Evolutionary conservation across 495 filamentous ascomycete species (phyloP), one percentile per base, ranked within the genome.

Genomic region (Penicillium bovifimosum): DNA sequence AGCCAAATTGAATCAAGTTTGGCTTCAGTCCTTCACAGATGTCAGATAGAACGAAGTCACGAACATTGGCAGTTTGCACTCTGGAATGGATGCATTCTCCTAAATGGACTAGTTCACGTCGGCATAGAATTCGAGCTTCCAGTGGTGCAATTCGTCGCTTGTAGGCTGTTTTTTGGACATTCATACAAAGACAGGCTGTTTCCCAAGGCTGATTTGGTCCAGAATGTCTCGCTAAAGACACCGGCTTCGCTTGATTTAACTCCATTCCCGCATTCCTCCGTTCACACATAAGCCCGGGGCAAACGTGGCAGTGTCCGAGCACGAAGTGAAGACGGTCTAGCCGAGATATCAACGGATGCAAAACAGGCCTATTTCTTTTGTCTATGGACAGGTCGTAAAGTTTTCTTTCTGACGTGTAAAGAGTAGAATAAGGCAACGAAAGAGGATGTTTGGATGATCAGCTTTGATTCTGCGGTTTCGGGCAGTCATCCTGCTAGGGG

Each of bases 281-380:
- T 36, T 34, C 27, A 40, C 18, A 45, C 26, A 29, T 46, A 46
- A 39, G 16, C 26, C 35, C 46, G 20, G 31, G 50, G 39, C 32
- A 39, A 57, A 57, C 55, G 55, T 58, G 54, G 54, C 47, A 51
- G 41, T 40, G 54, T 51, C 47, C 16, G 52, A 40, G 52, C 43
- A 14, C 38, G n/a, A 24, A 24, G 36, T 32, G 17, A 41, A 34
- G 27, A 14, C 18, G 20, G 14, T 41, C 38, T 41, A 18, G 13
- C 14, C 35, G n/a, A 31, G 28, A 20, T 5, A 35, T n/a, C 6
- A 47, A 31, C 17, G 10, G 42, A 3, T 28, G 13, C 5, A 6
- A 35, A 17, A 36, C 11, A 9, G 10, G 11, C 13, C 6, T 14
- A 2, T 9, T 9, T 14, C 17, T 44, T 11, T 24, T 4, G 20